Evolutionary conservation across 2,329 filamentous ascomycete species (phyloP).

Genomic region (Aspergillus pseudonomiae): DNA sequence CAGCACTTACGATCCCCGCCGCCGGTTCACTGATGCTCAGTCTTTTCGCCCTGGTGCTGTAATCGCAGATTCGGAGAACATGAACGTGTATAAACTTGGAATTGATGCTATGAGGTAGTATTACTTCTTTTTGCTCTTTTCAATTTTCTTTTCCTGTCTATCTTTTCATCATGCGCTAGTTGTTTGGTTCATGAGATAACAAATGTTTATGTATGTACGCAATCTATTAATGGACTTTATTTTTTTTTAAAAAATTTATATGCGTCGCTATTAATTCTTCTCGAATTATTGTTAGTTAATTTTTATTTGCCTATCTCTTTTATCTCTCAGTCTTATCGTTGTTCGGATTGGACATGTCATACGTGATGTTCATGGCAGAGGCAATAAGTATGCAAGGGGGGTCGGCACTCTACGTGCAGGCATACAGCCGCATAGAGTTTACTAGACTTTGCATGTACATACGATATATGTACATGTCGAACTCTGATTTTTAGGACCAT

Average conservation of each 20-base stretch:
- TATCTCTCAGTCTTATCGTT: not conserved
- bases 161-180: not conserved
- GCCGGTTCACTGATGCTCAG: slow-evolving; percentile 33
- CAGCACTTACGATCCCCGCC: slow-evolving; percentile 29
- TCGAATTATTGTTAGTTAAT: not conserved
- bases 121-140: not conserved
- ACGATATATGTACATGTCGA: not conserved
- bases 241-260: not conserved
- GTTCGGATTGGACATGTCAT: not conserved
- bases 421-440: not conserved
- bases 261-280: not conserved
- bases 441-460: not conserved
- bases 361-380: not conserved
- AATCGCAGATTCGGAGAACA: slow-evolving; percentile 2
- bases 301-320: not conserved
- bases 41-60: slow-evolving; percentile 31
- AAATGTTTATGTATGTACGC: slow-evolving; percentile 11
- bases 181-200: not conserved
- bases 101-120: not conserved
- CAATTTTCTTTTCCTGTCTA: not conserved
- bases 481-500: not conserved
- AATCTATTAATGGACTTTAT: slow-evolving; percentile 10
- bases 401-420: not conserved
- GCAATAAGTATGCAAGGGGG: not conserved
- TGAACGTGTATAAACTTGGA: not conserved